Evolutionary conservation across 2,329 filamentous ascomycete genomes (phyloP), one percentile per base, ranked within the genome.

Genomic region (Acephala macrosclerotiorum): DNA sequence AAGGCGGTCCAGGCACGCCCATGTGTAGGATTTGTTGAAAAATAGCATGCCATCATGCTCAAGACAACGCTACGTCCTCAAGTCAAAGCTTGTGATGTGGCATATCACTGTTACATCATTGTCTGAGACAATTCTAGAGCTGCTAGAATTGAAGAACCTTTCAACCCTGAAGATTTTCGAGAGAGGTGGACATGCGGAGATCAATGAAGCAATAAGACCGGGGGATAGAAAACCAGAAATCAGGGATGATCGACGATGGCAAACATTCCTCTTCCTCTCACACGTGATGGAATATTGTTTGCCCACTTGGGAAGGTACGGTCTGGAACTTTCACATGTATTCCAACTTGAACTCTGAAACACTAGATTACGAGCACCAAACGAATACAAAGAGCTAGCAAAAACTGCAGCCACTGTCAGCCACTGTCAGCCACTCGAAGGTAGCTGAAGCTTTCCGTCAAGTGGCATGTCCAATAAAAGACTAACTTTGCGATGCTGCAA

Each of bases 271-370:
- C 12, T 3, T 42, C 18, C 18, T n/a, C 38, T n/a, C 38, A 42
- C 38, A 42, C 38, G 38, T 42, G 38, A 42, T 42, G 4, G 29
- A 4, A 33, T 33, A 33, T 9, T 9, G 29, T 33, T 33, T 33
- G 38, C 38, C 18, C 18, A n/a, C n/a, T n/a, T 14, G 38, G 38
- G 38, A 3, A 42, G 12, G 38, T 3, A 14, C 7, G 18, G 42
- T 22, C 42, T 47, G 18, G 42, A 20, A 47, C 42, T 47, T 18
- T 47, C 42, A 47, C 42, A 47, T 47, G 42, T 47, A 47, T n/a
- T n/a, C 40, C 7, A 42, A 12, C 18, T n/a, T 6, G 11, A 49
- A 12, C 18, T 22, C 20, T 49, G n/a, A 49, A 49, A 49, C 45
- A 49, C n/a, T 22, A n/a, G 20, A 49, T 22, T 49, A n/a, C 45